Conservation (phyloP, 225 moss, liverwort and hornwort species). For the Physcomitrium patens region DNA sequence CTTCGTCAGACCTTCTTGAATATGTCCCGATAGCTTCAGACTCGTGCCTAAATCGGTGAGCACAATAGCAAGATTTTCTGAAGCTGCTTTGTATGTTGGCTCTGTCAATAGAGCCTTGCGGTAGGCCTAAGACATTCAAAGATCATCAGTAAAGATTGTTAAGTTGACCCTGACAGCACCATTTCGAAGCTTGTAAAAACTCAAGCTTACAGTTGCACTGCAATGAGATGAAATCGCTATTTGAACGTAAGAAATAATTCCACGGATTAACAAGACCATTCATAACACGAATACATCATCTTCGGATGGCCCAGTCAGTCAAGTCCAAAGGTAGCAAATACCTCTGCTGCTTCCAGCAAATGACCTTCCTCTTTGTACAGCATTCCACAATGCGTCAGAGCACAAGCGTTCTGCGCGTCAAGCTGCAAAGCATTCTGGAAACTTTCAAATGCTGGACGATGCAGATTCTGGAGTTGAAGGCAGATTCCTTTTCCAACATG, state of each 20-base stretch:
- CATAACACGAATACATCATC: constrained; percentile 4
- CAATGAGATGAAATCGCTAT: not conserved
- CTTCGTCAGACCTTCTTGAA: constrained; percentile 93
- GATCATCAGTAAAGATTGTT: constrained; percentile 26
- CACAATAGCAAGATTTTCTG: constrained; percentile 93
- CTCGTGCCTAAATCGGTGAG: constrained; percentile 96
- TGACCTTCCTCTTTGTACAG: constrained; percentile 91
- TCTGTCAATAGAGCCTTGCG: constrained; percentile 83
- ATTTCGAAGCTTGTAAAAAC: not conserved
- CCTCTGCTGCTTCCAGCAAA: constrained; percentile 89
- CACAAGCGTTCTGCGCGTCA: constrained; percentile 78
- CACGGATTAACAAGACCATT: not conserved
- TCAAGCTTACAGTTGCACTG: not conserved
- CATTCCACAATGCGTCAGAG: constrained; percentile 84
- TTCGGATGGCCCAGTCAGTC: not conserved
- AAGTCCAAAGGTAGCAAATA: constrained; percentile 24
- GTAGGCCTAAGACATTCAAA: constrained; percentile 68
- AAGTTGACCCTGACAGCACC: not conserved
- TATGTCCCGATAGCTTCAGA: constrained; percentile 90
- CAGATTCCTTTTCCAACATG: constrained; percentile 88
- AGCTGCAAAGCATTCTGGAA: constrained; percentile 79
- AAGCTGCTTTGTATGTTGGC: constrained; percentile 79
- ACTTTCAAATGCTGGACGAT: constrained; percentile 83
- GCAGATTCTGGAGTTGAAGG: constrained; percentile 69
- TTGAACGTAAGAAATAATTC: not conserved